phyloP scores from a whole-genome alignment of 768 basidiomycete genomes.

The Trametes punicea region DNA sequence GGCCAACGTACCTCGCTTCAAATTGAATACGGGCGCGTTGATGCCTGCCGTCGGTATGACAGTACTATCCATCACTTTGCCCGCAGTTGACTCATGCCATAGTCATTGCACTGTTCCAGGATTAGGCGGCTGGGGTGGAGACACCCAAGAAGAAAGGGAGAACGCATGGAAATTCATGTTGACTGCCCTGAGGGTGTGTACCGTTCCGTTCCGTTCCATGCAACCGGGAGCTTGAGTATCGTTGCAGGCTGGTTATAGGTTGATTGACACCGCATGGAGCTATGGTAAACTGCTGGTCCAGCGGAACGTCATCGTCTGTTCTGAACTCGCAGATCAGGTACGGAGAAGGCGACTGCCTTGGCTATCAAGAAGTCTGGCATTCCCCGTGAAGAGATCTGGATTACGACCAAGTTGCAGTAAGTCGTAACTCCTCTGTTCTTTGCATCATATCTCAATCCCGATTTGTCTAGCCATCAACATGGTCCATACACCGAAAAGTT shows the following conservation, averaged over 20 bases:
- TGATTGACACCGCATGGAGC: constrained; percentile 32
- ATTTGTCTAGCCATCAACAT: constrained; percentile 37
- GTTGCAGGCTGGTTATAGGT: constrained; percentile 26
- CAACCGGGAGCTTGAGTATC: neutral
- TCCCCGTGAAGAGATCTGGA: constrained; percentile 61
- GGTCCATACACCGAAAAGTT: constrained; percentile 25
- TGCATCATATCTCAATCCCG: no score
- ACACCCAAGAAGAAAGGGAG: constrained; percentile 33
- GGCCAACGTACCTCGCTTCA: constrained; percentile 30
- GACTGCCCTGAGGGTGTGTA: constrained; percentile 37
- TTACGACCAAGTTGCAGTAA: constrained; percentile 53
- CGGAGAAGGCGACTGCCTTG: constrained; percentile 24
- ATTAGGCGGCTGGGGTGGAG: constrained; percentile 40
- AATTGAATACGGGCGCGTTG: constrained; percentile 39
- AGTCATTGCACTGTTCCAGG: constrained; percentile 25
- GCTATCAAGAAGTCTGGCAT: constrained; percentile 47
- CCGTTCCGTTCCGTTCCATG: neutral
- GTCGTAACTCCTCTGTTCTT: neutral
- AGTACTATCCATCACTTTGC: neutral
- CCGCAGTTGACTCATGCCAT: neutral
- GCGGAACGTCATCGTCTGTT: neutral
- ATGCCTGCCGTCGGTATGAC: constrained; percentile 42
- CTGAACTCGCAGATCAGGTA: constrained; percentile 13
- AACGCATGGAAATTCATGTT: constrained; percentile 39
- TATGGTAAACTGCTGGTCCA: no score